Evolutionary conservation across 2,329 filamentous ascomycete species (phyloP), one percentile per base, ranked within the genome.

Genomic region (Penicillium sp.): DNA sequence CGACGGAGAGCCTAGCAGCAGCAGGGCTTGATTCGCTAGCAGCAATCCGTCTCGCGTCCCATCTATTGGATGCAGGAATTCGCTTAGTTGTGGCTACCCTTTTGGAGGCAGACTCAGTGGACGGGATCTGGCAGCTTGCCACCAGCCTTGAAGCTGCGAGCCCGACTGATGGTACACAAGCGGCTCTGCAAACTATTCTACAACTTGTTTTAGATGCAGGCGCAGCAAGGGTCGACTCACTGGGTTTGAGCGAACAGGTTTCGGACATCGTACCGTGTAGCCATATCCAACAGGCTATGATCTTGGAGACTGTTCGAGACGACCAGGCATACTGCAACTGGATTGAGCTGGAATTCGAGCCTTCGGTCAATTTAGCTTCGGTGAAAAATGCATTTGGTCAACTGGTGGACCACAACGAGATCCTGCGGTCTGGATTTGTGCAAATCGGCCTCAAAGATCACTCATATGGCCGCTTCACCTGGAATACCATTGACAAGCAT

Each of bases 221-320:
- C 8, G 48, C 78, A 10, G 72, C 79, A 34, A 71, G 75, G 25
- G 64, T 86, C n/a, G 68, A 80, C 4, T 62, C 58, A 6, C 60
- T 68, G 6, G 66, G 62, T 2, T 46, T 67, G 34, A 50, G 34
- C 12, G 47, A 53, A 23, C 56, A 58, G 35, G 48, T 70, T 21
- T 67, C 75, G 18, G 72, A 75, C 27, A 69, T 84, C 5, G 65
- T 82, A 18, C 80, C 80, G 5, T 94, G 90, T 68, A 92, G 86
- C 4, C 81, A 86, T 15, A 77, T 94, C 10, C 92, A 97, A 64
- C 76, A 81, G 18, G 86, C 90, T 2, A 95, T 96, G 90, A 78
- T 96, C 16, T 79, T 83, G 0, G 90, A 96, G 73, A 92, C 90
- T 0, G 72, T 79, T 3, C 78, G 76, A 18, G 77, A 86, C 56